Evolutionary conservation across 1,284 basidiomycete genomes (phyloP), one percentile per base, ranked within the genome.

Genomic region (Trichosporon sp.): DNA sequence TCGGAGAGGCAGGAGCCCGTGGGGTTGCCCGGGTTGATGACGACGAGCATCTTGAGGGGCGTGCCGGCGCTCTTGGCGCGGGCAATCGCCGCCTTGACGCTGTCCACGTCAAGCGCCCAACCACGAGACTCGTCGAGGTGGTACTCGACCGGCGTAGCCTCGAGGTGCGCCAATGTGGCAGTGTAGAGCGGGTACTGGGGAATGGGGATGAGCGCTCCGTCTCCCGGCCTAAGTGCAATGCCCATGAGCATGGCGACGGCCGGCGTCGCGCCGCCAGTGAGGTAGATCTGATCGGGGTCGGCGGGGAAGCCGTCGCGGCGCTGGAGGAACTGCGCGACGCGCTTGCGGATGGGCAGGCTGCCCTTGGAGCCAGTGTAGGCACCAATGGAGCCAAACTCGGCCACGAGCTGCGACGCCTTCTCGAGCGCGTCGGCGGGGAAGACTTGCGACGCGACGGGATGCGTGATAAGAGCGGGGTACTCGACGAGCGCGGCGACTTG

Each of bases 151-250:
- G 92, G 85, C 6, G 88, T 85, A 7, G 94, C 94, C 64, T 88
- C 87, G 83, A 89, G 90, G 77, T 94, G 90, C 0, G 94, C 91
- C 59, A 98, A 89, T 0, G 94, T 90, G 19, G 95, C 95, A 40
- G 93, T 95, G 85, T 97, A 96, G 12, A 98, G 87, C 0, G 95
- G 95, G 82, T 98, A 98, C 85, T 98, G 96, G 0, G 95, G 95
- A 73, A 98, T 97, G 32, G 95, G 95, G 77, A 98, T 97, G 32
- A 73, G 70, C 8, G 66, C 68, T 16, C 59, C 74, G 68, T 75
- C 74, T 16, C 78, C 78, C 31, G 70, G 67, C 14, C 73, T 66
- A 11, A 80, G 67, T 5, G 76, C 77, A 51, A 80, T 71, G 67
- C 70, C 76, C 68, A 98, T 89, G 63, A 96, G 86, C 43, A 95